These are phyloP conservation scores for Carex arenaria DNA, from an alignment of 202 grass and related monocot species.

Conservation along the genomic window DNA sequence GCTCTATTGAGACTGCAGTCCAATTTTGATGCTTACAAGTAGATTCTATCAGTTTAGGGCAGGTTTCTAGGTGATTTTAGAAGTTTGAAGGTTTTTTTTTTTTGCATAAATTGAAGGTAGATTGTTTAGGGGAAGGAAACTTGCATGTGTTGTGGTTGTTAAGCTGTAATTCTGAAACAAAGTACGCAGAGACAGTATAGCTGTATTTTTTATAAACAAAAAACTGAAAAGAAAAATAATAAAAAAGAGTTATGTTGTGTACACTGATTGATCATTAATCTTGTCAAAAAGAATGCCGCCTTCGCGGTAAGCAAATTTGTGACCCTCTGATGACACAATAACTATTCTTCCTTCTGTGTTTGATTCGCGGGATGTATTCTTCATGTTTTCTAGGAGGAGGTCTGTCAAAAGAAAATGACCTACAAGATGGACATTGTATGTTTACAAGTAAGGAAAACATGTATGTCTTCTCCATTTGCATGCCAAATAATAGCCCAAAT, in stretches of 20 bases:
- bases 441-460: not conserved
- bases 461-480: slow-evolving; percentile 2
- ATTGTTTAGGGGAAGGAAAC: not conserved
- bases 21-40: not conserved
- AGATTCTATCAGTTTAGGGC: not conserved
- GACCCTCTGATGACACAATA: slow-evolving; percentile 78
- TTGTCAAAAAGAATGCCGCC: slow-evolving; percentile 75
- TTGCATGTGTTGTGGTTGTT: slow-evolving; percentile 36
- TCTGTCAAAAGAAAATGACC: slow-evolving; percentile 92
- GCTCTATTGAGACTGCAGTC: not conserved
- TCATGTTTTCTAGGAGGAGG: slow-evolving; percentile 84
- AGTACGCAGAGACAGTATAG: not conserved
- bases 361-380: slow-evolving; percentile 58
- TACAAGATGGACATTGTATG: slow-evolving; percentile 26
- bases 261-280: slow-evolving; percentile 72
- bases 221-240: not conserved
- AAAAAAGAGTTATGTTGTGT: slow-evolving; percentile 22
- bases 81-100: not conserved
- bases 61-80: not conserved
- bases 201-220: not conserved
- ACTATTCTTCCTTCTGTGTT: slow-evolving; percentile 83
- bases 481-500: slow-evolving; percentile 14
- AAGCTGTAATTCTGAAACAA: slow-evolving; percentile 23
- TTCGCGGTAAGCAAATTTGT: slow-evolving; percentile 58
- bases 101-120: not conserved